Base-by-base conservation (phyloP, 2,329 filamentous ascomycete species). In the Botrytis porri region DNA sequence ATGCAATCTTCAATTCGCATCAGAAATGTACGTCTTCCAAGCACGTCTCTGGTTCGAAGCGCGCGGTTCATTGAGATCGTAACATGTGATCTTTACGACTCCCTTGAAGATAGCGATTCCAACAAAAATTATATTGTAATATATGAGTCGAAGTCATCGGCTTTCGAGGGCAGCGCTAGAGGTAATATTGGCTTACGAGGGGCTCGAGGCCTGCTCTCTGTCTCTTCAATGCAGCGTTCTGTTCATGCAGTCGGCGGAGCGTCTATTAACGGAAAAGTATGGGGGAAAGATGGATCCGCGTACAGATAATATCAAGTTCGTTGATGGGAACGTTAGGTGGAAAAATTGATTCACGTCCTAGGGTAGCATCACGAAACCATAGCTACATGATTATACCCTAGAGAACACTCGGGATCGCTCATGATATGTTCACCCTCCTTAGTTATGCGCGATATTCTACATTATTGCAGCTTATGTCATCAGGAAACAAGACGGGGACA, bases 41-140 rank as follows among this genome's bases (percentile, higher is more conserved):
- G 51, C 80, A 32, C 76, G 75, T 12, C 78, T 77, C 51, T 65
- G 75, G 22, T 75, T 78, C 39, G 77, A 77, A 8, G 12, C 39
- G 43, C 29, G 3, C 81, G 78, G 14, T 64, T 84, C 57, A 80
- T 85, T 62, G 77, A 80, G 18, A 78, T 85, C 74, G 83, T 83
- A 43, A 83, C 82, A 7, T 83, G 82, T 72, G 83, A 81, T 75
- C 83, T 84, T 3, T 85, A 84, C 71, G 84, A 85, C 73, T 84
- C 85, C 39, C 76, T 85, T 7, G 79, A 83, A 35, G 80, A 80
- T 16, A 73, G 73, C 25, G 63, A 74, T 1, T 65, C 74, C 2
- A 79, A 84, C 43, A 79, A 80, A 69, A 84, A 83, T 29, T 84
- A 84, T 67, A 80, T 85, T 48, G 77, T 82, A 9, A 84, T 82